A percentile compares a stretch with the other conserved stretches of the same genome.
Evolutionary conservation across 2,329 filamentous ascomycete species (phyloP).

Genomic region (Sodiomyces alkalinus): DNA sequence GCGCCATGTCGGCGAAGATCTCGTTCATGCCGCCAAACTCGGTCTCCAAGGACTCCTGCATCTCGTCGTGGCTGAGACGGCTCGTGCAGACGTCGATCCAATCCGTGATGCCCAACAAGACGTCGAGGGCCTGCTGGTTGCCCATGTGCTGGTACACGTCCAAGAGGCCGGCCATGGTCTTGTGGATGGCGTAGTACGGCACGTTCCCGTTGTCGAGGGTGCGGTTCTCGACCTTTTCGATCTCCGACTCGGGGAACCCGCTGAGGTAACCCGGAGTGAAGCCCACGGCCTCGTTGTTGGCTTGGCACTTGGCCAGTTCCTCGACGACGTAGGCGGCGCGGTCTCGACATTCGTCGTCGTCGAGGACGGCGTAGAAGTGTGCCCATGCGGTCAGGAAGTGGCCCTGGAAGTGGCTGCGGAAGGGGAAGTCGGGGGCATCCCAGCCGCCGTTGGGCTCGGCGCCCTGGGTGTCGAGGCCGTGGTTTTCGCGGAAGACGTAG

Average conservation of each 20-base stretch:
- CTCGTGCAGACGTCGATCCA: slow-evolving; percentile 34
- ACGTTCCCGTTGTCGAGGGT: slow-evolving; percentile 32
- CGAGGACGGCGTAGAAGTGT: slow-evolving; percentile 27
- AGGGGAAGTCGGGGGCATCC: slow-evolving; percentile 38
- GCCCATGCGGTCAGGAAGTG: slow-evolving; percentile 35
- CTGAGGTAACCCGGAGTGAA: slow-evolving; percentile 31
- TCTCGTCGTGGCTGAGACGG: slow-evolving; percentile 23
- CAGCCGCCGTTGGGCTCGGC: slow-evolving; percentile 32
- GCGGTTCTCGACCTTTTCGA: slow-evolving; percentile 24
- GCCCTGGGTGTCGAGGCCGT: slow-evolving; percentile 28
- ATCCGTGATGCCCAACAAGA: slow-evolving; percentile 25
- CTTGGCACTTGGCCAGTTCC: slow-evolving; percentile 34
- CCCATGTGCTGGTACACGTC: slow-evolving; percentile 31
- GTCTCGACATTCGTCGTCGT: slow-evolving; percentile 25
- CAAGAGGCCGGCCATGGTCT: slow-evolving; percentile 33
- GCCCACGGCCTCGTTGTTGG: slow-evolving; percentile 28
- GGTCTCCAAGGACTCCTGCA: slow-evolving; percentile 31
- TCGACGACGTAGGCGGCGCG: slow-evolving; percentile 28
- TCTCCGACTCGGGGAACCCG: slow-evolving; percentile 36
- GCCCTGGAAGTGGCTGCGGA: slow-evolving; percentile 33
- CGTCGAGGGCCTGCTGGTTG: slow-evolving; percentile 24
- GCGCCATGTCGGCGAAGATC: slow-evolving; percentile 30
- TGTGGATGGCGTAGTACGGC: slow-evolving; percentile 38
- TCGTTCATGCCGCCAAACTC: slow-evolving; percentile 41
- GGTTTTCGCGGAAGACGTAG: slow-evolving; percentile 31